These are phyloP conservation scores for Heterococcus sp. DNA, from an alignment of 108 stramenopile genomes.

Conservation along the genomic window DNA sequence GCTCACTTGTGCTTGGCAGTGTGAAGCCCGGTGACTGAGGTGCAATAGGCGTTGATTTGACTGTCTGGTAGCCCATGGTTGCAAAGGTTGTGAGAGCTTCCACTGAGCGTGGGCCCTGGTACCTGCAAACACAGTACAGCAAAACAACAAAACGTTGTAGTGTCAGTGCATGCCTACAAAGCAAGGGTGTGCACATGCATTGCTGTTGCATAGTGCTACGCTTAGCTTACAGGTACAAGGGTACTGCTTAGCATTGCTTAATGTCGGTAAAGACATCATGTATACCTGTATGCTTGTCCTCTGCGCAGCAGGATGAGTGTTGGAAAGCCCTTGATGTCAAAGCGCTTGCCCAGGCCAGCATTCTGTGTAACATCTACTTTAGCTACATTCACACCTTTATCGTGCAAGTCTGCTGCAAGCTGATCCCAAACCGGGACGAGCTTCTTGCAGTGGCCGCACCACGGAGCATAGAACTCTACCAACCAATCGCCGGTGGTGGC, in stretches of 20 bases:
- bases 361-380: slow-evolving; percentile 53
- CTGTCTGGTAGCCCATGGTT: slow-evolving; percentile 4
- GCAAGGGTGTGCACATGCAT: too few species aligned
- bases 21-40: not conserved
- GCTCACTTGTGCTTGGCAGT: not conserved
- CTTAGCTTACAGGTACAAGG: too few species aligned
- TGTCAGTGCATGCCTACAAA: too few species aligned
- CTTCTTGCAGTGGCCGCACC: slow-evolving; percentile 52
- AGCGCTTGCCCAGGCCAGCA: slow-evolving; percentile 29
- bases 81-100: slow-evolving; percentile 44
- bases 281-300: slow-evolving; percentile 51
- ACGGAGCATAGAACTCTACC: slow-evolving; percentile 9
- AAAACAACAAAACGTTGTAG: too few species aligned
- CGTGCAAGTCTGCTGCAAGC: slow-evolving; percentile 44
- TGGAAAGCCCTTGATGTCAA: slow-evolving; percentile 53
- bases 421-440: slow-evolving; percentile 47
- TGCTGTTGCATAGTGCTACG: too few species aligned
- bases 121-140: too few species aligned
- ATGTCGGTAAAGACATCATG: too few species aligned
- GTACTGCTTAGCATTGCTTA: too few species aligned
- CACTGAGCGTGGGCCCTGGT: slow-evolving; percentile 50
- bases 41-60: not conserved
- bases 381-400: slow-evolving; percentile 50
- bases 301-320: slow-evolving; percentile 46
- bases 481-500: slow-evolving; percentile 61